Percentiles rank a stretch among this genome's conserved stretches.
Conservation (phyloP, 192 early-diverging fungal genomes). For the Geranomyces variabilis region DNA sequence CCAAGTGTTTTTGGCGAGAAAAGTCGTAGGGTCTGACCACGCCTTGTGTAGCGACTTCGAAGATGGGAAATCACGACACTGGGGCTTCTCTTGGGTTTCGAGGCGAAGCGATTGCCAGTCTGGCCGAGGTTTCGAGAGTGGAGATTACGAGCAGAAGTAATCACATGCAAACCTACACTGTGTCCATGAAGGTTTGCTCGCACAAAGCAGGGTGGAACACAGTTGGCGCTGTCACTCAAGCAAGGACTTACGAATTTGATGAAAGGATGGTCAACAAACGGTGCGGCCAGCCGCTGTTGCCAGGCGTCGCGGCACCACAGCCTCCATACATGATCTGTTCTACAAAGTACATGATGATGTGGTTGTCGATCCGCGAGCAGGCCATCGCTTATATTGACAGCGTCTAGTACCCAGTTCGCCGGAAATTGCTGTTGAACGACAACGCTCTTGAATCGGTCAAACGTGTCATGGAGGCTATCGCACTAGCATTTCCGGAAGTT, state of each 20-base stretch:
- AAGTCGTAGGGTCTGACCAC: background rate
- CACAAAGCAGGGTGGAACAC: too few relatives aligned
- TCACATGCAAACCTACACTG: conserved; percentile 41
- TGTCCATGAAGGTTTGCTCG: conserved; percentile 44
- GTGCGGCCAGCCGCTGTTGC: background rate
- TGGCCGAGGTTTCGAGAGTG: conserved; percentile 49
- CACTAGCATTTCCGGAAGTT: conserved; percentile 38
- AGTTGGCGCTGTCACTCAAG: too few relatives aligned
- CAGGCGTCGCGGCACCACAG: conserved; percentile 57
- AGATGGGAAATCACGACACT: conserved; percentile 44
- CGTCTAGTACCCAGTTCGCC: conserved; percentile 62
- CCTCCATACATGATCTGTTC: conserved; percentile 67
- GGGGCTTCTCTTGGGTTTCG: conserved; percentile 64
- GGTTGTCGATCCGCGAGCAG: too few relatives aligned
- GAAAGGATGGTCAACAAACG: background rate
- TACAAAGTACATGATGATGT: conserved; percentile 60
- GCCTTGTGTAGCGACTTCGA: conserved; percentile 58
- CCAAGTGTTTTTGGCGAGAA: background rate
- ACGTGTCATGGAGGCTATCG: conserved; percentile 53
- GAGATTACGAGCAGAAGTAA: conserved; percentile 58
- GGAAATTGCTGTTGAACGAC: conserved; percentile 50
- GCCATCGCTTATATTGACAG: too few relatives aligned
- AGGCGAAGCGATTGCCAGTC: conserved; percentile 65
- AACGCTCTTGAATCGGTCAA: conserved; percentile 49
- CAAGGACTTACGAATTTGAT: background rate